Evolutionary conservation across 441 rosid genomes (phyloP).

Genomic region (Populus hybrid): DNA sequence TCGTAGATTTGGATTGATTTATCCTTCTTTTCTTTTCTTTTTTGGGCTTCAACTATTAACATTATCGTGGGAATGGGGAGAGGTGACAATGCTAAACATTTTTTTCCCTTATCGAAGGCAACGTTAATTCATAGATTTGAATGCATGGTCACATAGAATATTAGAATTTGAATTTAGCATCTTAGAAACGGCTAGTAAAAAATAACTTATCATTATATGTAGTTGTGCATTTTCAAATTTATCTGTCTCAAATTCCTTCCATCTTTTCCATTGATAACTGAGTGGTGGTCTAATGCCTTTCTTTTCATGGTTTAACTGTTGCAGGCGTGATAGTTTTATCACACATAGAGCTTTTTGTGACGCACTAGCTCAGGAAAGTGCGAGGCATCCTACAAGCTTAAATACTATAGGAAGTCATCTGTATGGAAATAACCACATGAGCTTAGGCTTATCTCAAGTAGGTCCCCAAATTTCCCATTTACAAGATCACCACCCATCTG

Average conservation of each 20-base stretch:
- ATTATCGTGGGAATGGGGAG: background rate
- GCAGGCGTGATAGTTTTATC: constrained; percentile 84
- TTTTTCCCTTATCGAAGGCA: background rate
- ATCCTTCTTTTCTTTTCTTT: constrained; percentile 2
- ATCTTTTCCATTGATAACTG: background rate
- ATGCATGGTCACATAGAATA: background rate
- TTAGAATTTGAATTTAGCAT: background rate
- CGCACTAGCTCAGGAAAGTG: constrained; percentile 72
- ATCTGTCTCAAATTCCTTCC: background rate
- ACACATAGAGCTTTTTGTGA: constrained; percentile 86
- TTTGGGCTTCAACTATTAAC: background rate
- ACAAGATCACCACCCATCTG: constrained; percentile 33
- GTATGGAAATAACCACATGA: constrained; percentile 42
- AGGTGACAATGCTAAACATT: background rate
- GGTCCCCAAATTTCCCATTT: constrained; percentile 38
- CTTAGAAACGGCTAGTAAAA: background rate
- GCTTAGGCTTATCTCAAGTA: constrained; percentile 42
- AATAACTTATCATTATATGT: background rate
- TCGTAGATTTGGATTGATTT: background rate
- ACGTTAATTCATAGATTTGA: too few relatives aligned
- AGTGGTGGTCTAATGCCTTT: background rate
- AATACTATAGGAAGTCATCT: constrained; percentile 46
- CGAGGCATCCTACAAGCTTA: constrained; percentile 57
- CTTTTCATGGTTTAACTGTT: background rate
- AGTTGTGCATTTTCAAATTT: background rate